Evolutionary conservation across 1,284 basidiomycete genomes (phyloP).

Genomic region (Irpex rosettiformis): DNA sequence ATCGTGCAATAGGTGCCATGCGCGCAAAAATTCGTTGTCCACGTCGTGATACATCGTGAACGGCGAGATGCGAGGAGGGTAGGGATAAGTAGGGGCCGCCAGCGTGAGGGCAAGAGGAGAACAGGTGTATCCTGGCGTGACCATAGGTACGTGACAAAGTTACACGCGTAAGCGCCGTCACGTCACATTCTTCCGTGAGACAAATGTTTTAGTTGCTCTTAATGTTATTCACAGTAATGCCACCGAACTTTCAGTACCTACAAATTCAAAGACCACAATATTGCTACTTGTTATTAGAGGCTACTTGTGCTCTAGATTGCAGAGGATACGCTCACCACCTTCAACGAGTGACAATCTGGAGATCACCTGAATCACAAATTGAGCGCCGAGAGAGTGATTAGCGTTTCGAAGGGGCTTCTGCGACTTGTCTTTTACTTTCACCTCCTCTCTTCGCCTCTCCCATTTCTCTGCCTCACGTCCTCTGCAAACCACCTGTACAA

Average conservation of each 20-base stretch:
- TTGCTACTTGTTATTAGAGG: too few species aligned
- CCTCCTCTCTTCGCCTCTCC: constrained; percentile 14
- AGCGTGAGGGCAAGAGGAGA: constrained; percentile 1
- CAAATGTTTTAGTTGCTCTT: too few species aligned
- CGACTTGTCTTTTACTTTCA: constrained; percentile 4
- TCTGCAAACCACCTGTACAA: constrained; percentile 29
- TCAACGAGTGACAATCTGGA: neutral
- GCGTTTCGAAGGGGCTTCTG: constrained; percentile 15
- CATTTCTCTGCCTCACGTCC: constrained; percentile 18
- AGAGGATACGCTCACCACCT: too few species aligned
- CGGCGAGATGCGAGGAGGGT: constrained; percentile 5
- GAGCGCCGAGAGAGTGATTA: constrained; percentile 14
- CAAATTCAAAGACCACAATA: too few species aligned
- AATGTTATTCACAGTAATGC: too few species aligned
- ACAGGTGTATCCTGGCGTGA: neutral
- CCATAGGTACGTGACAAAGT: neutral
- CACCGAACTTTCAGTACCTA: too few species aligned
- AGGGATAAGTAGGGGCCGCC: neutral
- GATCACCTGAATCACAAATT: neutral
- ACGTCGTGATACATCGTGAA: constrained; percentile 38
- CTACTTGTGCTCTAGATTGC: too few species aligned
- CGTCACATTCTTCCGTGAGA: neutral
- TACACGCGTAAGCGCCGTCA: neutral
- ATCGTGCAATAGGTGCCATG: constrained; percentile 80
- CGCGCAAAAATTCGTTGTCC: constrained; percentile 70